These are phyloP conservation scores for Hymenoscyphus scutula DNA, from an alignment of 2,329 filamentous ascomycete genomes.

Conservation along the genomic window DNA sequence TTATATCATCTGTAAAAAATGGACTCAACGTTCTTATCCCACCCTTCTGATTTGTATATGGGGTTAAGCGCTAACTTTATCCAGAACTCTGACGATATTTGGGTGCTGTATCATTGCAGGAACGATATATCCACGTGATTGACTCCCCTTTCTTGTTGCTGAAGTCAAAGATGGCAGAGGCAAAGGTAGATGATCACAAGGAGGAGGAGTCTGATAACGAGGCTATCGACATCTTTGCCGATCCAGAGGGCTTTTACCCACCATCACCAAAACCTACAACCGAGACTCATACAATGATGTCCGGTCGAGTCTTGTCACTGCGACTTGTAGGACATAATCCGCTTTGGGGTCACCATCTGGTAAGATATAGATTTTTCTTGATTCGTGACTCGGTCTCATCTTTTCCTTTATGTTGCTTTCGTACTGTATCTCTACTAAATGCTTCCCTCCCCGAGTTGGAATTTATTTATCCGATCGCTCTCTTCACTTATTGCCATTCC, in stretches of 20 bases:
- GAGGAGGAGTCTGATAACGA: slow-evolving; percentile 24
- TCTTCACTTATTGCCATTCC: background rate
- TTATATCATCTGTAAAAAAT: too few species aligned
- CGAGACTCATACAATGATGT: slow-evolving; percentile 67
- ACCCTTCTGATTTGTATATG: background rate
- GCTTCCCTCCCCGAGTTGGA: too few species aligned
- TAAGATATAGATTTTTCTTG: background rate
- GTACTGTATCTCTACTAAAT: too few species aligned
- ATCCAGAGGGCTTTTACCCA: slow-evolving; percentile 77
- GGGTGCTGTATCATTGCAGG: background rate
- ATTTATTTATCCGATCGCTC: too few species aligned
- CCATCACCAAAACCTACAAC: slow-evolving; percentile 73
- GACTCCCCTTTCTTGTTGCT: slow-evolving; percentile 14
- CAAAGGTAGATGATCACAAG: slow-evolving; percentile 12
- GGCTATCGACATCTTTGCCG: slow-evolving; percentile 63
- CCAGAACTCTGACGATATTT: background rate
- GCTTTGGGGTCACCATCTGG: slow-evolving; percentile 80
- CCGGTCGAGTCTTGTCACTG: slow-evolving; percentile 54
- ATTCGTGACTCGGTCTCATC: background rate
- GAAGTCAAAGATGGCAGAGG: background rate
- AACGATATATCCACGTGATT: slow-evolving; percentile 20
- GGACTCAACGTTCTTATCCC: background rate
- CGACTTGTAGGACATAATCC: slow-evolving; percentile 84
- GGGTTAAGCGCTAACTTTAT: background rate
- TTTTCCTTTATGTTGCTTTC: background rate